phyloP scores from a whole-genome alignment of 352 stramenopile genomes.

The Phytophthora chlamydospora region DNA sequence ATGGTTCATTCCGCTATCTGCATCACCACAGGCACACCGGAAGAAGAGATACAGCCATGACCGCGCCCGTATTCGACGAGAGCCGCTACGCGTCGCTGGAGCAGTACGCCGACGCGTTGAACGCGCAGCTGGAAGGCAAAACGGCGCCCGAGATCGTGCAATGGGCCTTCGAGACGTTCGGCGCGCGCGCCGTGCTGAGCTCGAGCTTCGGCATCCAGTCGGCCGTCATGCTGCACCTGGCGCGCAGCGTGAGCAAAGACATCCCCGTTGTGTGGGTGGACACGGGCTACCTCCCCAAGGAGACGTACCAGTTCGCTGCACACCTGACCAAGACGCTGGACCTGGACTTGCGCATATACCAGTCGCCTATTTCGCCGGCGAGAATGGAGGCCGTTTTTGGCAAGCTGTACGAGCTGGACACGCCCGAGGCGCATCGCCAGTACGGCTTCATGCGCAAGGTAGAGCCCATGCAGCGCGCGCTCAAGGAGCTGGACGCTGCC shows the following conservation, averaged over 20 bases:
- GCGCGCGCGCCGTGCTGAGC: slow-evolving; percentile 66
- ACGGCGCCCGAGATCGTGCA: slow-evolving; percentile 66
- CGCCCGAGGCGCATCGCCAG: slow-evolving; percentile 72
- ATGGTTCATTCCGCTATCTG: slow-evolving; percentile 23
- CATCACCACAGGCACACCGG: slow-evolving; percentile 9
- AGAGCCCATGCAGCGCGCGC: slow-evolving; percentile 81
- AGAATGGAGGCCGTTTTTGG: slow-evolving; percentile 89
- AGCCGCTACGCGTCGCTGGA: slow-evolving; percentile 63
- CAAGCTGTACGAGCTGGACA: slow-evolving; percentile 81
- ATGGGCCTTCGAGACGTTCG: slow-evolving; percentile 79
- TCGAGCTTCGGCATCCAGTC: slow-evolving; percentile 90
- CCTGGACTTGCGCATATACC: slow-evolving; percentile 80
- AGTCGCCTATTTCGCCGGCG: slow-evolving; percentile 74
- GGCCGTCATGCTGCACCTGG: slow-evolving; percentile 84
- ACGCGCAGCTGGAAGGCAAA: slow-evolving; percentile 59
- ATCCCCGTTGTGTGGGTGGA: slow-evolving; percentile 87
- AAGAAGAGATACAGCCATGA: slow-evolving; percentile 10
- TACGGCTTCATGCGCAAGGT: slow-evolving; percentile 88
- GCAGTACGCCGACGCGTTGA: slow-evolving; percentile 68
- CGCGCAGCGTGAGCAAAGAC: slow-evolving; percentile 45
- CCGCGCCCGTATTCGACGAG: slow-evolving; percentile 44
- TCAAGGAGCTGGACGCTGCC: slow-evolving; percentile 61
- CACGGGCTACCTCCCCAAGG: slow-evolving; percentile 81
- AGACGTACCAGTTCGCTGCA: slow-evolving; percentile 87
- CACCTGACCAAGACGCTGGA: slow-evolving; percentile 65